Evolutionary conservation across 441 rosid genomes (phyloP), one percentile per base, ranked within the genome.

Genomic region (Mallotus japonicus): DNA sequence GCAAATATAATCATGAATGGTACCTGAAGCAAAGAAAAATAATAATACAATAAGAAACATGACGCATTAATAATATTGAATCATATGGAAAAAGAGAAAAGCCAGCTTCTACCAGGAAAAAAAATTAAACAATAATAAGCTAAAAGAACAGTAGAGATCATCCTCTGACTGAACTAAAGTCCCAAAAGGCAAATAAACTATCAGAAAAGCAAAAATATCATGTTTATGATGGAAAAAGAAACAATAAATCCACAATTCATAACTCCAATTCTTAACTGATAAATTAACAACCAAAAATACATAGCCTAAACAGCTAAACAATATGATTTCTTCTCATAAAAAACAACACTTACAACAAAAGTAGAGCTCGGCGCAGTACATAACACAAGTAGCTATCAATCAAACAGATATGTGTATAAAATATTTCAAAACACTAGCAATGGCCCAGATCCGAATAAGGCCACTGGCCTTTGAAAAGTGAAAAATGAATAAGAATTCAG

Each of bases 1-100:
- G 71, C 3, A 4, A 59, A 57, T 28, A 49, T 59, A 57, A 73
- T 73, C 28, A 73, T 65, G 60, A 47, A 49, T 24, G 17, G 51
- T 19, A 66, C 60, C 16, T 37, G 24, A 58, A 49, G 34, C 46
- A n/a, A 64, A 19, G 44, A 24, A 37, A 65, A 65, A 24, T 22
- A 66, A 46, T 40, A 24, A 24, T 44, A 13, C 6, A 55, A 32
- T 17, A 62, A 34, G 65, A 40, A 65, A 13, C 24, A 67, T 28
- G 50, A 57, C 44, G 55, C 49, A 9, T 2, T 42, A 70, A 46
- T 28, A 49, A 59, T 59, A 46, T 15, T 47, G 54, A 17, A 24
- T 59, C 8, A 59, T 24, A 20, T 14, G 40, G 64, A 42, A 58
- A 42, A 44, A 42, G 37, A 42, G 19, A 69, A 70, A 69, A 69